Conservation (phyloP, 1,284 basidiomycete genomes). For the Paramarasmius palmivorus region DNA sequence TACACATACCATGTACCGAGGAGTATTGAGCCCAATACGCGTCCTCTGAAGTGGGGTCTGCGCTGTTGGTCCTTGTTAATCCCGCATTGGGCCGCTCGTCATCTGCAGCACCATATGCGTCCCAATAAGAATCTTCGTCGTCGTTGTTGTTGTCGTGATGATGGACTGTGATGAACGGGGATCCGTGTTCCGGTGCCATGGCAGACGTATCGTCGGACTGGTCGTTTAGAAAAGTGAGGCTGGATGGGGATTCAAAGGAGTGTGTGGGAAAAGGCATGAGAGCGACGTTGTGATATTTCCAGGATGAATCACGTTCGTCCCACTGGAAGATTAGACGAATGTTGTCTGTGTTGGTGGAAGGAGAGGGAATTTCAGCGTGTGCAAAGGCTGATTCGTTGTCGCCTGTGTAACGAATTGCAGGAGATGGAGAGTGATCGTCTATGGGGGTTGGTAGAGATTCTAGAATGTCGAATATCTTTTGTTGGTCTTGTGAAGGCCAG, state of each 20-base stretch:
- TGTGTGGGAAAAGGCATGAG: constrained; percentile 73
- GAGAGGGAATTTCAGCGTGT: constrained; percentile 54
- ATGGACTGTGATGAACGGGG: constrained; percentile 16
- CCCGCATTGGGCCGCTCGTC: constrained; percentile 23
- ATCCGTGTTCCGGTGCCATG: not conserved
- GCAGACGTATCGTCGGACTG: not conserved
- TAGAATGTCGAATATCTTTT: constrained; percentile 28
- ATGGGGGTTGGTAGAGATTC: not conserved
- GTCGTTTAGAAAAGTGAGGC: not conserved
- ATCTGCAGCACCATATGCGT: constrained; percentile 51
- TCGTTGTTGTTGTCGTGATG: constrained; percentile 37
- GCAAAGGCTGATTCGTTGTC: constrained; percentile 62
- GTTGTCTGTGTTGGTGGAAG: constrained; percentile 29
- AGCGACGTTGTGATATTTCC: constrained; percentile 71
- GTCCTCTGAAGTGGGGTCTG: constrained; percentile 51
- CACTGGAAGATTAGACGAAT: constrained; percentile 69
- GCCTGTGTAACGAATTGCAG: constrained; percentile 54
- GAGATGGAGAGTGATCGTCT: constrained; percentile 12
- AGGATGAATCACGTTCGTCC: constrained; percentile 51
- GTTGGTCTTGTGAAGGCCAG: constrained; percentile 57
- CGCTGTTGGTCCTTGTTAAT: constrained; percentile 20
- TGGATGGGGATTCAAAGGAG: constrained; percentile 38
- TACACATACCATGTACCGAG: constrained; percentile 59
- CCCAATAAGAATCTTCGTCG: constrained; percentile 61
- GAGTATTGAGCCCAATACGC: constrained; percentile 77